Percentiles rank a stretch among this genome's conserved stretches.
phyloP scores from a whole-genome alignment of 2,329 filamentous ascomycete genomes.

The Chrysoporthe deuterocubensis region DNA sequence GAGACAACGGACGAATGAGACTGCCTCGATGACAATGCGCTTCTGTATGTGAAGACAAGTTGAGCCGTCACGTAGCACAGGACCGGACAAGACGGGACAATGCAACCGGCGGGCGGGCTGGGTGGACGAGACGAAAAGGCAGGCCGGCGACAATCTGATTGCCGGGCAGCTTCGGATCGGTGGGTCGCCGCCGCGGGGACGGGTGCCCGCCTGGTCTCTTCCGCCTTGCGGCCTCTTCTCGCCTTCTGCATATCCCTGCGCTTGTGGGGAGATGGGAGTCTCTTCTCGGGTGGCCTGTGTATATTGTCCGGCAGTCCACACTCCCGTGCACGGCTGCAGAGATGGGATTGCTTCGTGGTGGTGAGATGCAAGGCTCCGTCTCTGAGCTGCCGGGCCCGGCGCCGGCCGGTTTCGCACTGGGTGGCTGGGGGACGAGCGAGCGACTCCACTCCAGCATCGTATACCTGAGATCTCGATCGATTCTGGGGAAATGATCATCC shows the following conservation, averaged over 20 bases:
- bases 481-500: constrained; percentile 2
- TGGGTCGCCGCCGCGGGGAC: constrained; percentile 12
- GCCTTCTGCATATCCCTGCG: not conserved
- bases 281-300: not conserved
- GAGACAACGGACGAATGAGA: constrained; percentile 49
- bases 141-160: not conserved
- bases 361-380: not conserved
- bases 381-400: not conserved
- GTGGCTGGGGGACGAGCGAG: constrained; percentile 3
- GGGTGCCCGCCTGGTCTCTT: not conserved
- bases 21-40: constrained; percentile 44
- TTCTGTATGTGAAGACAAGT: constrained; percentile 45
- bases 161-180: constrained; percentile 2
- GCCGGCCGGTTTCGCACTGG: constrained; percentile 1
- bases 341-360: not conserved
- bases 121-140: not conserved
- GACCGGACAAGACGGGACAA: not conserved
- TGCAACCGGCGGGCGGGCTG: not conserved
- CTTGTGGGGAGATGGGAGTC: not conserved
- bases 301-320: not conserved
- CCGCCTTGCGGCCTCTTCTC: not conserved
- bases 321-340: not conserved
- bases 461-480: not conserved
- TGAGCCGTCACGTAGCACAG: constrained; percentile 17
- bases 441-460: not conserved